These are phyloP conservation scores for Chlamydomonas schloesseri DNA, from an alignment of 139 green algal genomes.

Conservation along the genomic window DNA sequence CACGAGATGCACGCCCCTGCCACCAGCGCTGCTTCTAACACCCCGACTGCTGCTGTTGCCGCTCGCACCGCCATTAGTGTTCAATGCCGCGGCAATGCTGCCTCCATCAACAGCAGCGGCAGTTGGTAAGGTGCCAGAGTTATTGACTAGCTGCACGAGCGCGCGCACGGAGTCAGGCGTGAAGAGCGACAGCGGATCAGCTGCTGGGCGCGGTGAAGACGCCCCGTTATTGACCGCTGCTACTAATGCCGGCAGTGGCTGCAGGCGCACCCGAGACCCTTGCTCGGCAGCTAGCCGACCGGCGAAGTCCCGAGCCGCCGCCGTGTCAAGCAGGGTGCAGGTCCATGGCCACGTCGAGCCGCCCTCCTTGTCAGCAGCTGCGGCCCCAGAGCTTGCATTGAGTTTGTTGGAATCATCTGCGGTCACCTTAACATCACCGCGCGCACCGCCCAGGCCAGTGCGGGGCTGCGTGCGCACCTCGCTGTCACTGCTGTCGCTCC, in stretches of 20 bases:
- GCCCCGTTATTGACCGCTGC: too few species aligned
- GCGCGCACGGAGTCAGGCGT: background rate
- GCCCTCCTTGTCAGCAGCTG: too few species aligned
- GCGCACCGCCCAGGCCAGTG: too few species aligned
- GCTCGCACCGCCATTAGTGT: too few species aligned
- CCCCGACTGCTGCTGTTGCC: too few species aligned
- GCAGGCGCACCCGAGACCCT: background rate
- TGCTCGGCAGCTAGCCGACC: background rate
- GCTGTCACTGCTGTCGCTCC: background rate
- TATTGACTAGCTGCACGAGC: background rate
- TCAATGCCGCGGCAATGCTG: background rate
- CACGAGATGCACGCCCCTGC: slow-evolving; percentile 3
- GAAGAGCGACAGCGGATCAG: slow-evolving; percentile 1
- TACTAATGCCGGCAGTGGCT: background rate
- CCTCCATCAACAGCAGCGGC: background rate
- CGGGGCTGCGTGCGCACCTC: background rate
- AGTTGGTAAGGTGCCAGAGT: too few species aligned
- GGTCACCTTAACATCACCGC: too few species aligned
- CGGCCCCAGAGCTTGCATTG: too few species aligned
- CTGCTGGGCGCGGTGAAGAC: background rate
- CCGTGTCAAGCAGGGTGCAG: background rate
- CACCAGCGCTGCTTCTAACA: too few species aligned
- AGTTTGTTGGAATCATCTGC: too few species aligned
- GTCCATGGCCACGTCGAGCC: background rate
- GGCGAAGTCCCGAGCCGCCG: background rate